Conservation (phyloP, 2,329 filamentous ascomycete species). For the Neofusicoccum laricinum region DNA sequence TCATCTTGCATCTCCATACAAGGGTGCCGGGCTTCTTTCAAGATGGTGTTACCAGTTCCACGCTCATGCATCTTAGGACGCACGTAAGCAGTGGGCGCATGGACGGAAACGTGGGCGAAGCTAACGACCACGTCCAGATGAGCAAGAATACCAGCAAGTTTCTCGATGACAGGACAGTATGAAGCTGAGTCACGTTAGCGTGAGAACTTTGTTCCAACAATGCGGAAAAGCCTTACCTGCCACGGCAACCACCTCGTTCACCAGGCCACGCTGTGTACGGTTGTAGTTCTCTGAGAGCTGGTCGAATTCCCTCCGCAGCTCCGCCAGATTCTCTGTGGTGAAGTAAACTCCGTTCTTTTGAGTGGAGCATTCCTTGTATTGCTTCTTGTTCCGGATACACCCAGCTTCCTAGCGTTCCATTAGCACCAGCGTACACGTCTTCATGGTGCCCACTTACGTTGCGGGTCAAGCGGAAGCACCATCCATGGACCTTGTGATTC, state of each 20-base stretch:
- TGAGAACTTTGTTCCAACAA: not conserved
- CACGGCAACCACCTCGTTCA: slow-evolving; percentile 88
- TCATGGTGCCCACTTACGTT: slow-evolving; percentile 37
- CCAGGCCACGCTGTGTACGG: slow-evolving; percentile 85
- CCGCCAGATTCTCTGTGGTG: slow-evolving; percentile 78
- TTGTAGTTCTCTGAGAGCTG: slow-evolving; percentile 94
- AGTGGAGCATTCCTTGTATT: slow-evolving; percentile 92
- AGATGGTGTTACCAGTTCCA: slow-evolving; percentile 79
- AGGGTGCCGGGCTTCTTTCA: slow-evolving; percentile 92
- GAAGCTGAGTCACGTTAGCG: slow-evolving; percentile 54
- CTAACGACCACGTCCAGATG: slow-evolving; percentile 94
- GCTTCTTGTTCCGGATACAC: slow-evolving; percentile 86
- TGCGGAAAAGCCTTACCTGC: slow-evolving; percentile 44
- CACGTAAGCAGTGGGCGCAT: slow-evolving; percentile 88
- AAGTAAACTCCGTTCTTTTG: slow-evolving; percentile 99
- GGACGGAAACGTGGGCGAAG: slow-evolving; percentile 88
- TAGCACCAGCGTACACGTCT: slow-evolving; percentile 1
- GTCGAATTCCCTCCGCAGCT: slow-evolving; percentile 84
- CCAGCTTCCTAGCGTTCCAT: slow-evolving; percentile 62
- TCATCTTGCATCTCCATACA: slow-evolving; percentile 99
- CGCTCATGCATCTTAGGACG: slow-evolving; percentile 86
- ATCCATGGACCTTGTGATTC: slow-evolving; percentile 92
- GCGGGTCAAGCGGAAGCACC: slow-evolving; percentile 91
- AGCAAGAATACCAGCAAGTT: slow-evolving; percentile 80
- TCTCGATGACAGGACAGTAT: slow-evolving; percentile 89